Evolutionary conservation across 495 filamentous ascomycete genomes (phyloP), one percentile per base, ranked within the genome.

Genomic region (Penicillium salamii): DNA sequence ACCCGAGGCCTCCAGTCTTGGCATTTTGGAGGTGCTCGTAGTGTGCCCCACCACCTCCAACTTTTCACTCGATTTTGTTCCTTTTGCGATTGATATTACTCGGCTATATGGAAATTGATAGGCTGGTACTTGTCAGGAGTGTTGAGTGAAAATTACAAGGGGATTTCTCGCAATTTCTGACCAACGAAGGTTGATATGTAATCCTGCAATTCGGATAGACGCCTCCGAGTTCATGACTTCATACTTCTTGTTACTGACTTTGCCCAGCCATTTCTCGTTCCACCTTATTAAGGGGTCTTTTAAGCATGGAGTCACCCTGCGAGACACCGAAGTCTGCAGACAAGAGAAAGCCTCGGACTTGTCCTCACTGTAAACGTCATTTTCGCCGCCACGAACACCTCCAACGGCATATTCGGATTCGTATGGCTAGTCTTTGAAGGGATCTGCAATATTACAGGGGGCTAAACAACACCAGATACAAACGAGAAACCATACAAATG

Each of bases 401-500:
- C 35, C 49, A 59, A 48, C 14, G 28, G 21, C 37, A 38, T 20
- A 19, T 48, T 43, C 46, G 26, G 19, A 20, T 48, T 40, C 45
- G 45, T 48, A 31, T 31, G 35, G 18, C 13, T 15, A 39, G 18
- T 23, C 14, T 3, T 13, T 19, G 5, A 32, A 32, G 3, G 5
- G 29, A 13, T 32, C 12, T 32, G 15, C 8, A 33, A 20, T 18
- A 33, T 19, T 19, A 17, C 23, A 41, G 36, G n/a, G 19, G 7
- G 15, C 40, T 53, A 39, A 53, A 11, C 15, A 9, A 2, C 1
- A 19, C 17, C 17, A 61, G 58, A 61, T 23, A 61, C 58, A 2
- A 54, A 61, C 49, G 58, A 61, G 35, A 61, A 57, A 18, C 58
- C 58, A 1, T 57, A 54, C 29, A 47, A 18, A 38, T 61, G 58